Evolutionary conservation across 345 rosid species (phyloP).

Genomic region (Balakata baccata): DNA sequence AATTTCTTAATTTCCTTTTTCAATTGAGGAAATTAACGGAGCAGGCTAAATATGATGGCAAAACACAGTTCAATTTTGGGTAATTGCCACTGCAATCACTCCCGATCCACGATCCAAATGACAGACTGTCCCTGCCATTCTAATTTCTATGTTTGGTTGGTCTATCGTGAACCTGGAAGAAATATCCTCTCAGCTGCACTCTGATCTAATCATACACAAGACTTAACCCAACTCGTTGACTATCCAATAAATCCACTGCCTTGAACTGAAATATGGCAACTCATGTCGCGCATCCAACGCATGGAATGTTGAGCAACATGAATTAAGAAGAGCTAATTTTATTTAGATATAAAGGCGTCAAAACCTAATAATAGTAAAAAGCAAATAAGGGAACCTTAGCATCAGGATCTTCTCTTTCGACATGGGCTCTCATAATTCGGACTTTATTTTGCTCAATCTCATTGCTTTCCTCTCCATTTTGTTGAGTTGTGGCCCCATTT

Average conservation of each 20-base stretch:
- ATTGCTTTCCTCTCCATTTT: slow-evolving; percentile 27
- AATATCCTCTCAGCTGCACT: too few species aligned
- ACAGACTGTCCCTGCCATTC: too few species aligned
- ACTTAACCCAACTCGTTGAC: neutral
- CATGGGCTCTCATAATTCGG: slow-evolving; percentile 72
- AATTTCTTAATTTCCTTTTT: neutral
- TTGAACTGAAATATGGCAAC: neutral
- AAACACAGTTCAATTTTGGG: neutral
- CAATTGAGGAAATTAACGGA: neutral
- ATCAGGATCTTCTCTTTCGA: slow-evolving; percentile 70
- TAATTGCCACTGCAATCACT: too few species aligned
- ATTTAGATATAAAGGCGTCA: neutral
- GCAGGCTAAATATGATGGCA: neutral
- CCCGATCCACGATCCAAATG: too few species aligned
- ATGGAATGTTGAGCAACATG: neutral
- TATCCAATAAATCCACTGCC: neutral
- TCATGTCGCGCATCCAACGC: neutral
- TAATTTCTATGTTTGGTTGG: too few species aligned
- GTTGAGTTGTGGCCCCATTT: slow-evolving; percentile 9
- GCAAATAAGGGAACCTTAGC: slow-evolving; percentile 45
- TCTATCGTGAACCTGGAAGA: too few species aligned
- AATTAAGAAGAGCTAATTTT: neutral
- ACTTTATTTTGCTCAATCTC: slow-evolving; percentile 75
- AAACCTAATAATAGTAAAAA: neutral
- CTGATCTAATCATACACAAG: neutral